phyloP scores from a whole-genome alignment of 441 rosid species.

The Kokia cookei region DNA sequence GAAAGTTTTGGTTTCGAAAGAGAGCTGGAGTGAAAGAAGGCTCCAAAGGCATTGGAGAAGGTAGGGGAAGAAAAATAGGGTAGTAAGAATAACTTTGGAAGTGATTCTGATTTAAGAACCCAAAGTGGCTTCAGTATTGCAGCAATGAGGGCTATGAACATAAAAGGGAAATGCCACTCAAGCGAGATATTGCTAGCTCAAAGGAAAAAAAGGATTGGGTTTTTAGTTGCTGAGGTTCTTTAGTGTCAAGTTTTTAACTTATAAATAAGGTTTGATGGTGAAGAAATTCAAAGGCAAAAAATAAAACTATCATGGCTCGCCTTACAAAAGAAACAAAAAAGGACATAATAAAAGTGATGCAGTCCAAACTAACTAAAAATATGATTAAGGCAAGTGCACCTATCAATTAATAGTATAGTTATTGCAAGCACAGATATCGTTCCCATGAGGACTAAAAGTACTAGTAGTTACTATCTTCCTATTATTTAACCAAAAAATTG shows the following conservation, averaged over 20 bases:
- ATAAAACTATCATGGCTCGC: background rate
- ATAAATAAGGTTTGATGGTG: constrained; percentile 1
- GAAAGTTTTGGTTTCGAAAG: constrained; percentile 37
- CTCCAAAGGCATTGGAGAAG: constrained; percentile 50
- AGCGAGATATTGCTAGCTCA: constrained; percentile 6
- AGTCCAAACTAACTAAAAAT: too few relatives aligned
- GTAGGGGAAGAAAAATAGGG: constrained; percentile 70
- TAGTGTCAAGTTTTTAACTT: constrained; percentile 13
- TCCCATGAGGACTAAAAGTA: too few relatives aligned
- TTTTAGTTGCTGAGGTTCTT: constrained; percentile 17
- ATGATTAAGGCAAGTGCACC: too few relatives aligned
- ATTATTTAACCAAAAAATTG: too few relatives aligned
- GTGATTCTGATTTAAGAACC: constrained; percentile 33
- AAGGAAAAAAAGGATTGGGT: constrained; percentile 5
- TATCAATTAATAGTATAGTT: too few relatives aligned
- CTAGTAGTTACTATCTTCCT: too few relatives aligned
- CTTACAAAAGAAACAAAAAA: background rate
- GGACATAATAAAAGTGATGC: constrained; percentile 7
- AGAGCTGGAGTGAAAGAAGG: constrained; percentile 39
- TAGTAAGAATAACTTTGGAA: constrained; percentile 27
- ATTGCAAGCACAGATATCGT: too few relatives aligned
- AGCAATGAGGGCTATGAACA: constrained; percentile 18
- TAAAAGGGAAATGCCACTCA: too few relatives aligned
- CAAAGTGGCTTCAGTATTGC: constrained; percentile 43
- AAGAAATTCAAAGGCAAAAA: constrained; percentile 7